A percentile compares a stretch with the other conserved stretches of the same genome.
phyloP scores from a whole-genome alignment of 345 rosid genomes.

The Carallia pectinifolia region DNA sequence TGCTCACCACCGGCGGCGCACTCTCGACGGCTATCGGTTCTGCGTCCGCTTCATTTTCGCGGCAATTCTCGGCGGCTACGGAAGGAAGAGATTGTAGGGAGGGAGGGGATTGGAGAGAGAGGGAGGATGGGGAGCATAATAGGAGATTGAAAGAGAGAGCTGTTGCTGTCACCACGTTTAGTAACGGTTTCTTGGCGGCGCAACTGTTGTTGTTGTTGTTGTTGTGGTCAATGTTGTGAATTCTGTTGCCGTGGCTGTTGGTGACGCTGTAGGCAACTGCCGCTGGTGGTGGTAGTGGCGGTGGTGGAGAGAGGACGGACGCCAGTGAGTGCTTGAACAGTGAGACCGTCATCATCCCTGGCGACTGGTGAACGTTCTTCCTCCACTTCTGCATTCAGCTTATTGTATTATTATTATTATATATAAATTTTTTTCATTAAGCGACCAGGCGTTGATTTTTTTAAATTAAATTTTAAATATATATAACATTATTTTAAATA shows the following conservation, averaged over 20 bases:
- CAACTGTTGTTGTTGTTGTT: neutral
- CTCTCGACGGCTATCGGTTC: conserved; percentile 22
- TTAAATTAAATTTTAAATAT: too few relatives aligned
- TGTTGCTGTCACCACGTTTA: conserved; percentile 48
- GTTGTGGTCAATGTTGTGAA: neutral
- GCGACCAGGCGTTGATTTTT: too few relatives aligned
- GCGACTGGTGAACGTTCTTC: too few relatives aligned
- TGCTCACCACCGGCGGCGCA: conserved; percentile 40
- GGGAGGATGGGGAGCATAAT: conserved; percentile 47
- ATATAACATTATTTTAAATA: too few relatives aligned
- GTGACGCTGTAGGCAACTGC: conserved; percentile 12
- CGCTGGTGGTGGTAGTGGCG: too few relatives aligned
- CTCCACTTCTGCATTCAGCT: too few relatives aligned
- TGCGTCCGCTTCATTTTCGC: conserved; percentile 33
- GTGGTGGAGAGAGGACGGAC: too few relatives aligned
- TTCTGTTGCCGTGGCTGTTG: neutral
- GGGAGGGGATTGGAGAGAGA: conserved; percentile 33
- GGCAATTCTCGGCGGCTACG: conserved; percentile 39
- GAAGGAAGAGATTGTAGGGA: conserved; percentile 25
- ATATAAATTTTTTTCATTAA: too few relatives aligned
- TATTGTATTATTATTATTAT: too few relatives aligned
- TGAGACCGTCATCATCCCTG: conserved; percentile 51
- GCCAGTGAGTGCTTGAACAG: conserved; percentile 35
- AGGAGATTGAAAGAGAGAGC: conserved; percentile 60
- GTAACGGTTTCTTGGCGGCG: conserved; percentile 39